Percentiles rank a stretch among this genome's conserved stretches.
Evolutionary conservation across 805 yeast species (phyloP).

Genomic region (Nakazawaea ernobii): DNA sequence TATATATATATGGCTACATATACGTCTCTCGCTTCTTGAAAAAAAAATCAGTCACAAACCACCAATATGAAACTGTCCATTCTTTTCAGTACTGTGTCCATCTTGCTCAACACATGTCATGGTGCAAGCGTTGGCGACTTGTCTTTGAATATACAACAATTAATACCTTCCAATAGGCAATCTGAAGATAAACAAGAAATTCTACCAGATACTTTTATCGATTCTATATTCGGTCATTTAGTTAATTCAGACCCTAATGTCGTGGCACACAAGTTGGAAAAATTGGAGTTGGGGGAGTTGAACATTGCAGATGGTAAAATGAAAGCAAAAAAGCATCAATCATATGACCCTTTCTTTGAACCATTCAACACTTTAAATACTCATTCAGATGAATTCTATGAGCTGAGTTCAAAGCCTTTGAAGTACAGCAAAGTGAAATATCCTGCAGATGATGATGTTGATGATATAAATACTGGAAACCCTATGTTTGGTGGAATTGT

Average conservation of each 20-base stretch:
- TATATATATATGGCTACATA: too few species aligned
- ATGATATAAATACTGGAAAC: constrained; percentile 19
- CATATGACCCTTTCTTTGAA: constrained; percentile 2
- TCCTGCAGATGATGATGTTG: constrained; percentile 31
- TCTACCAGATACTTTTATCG: constrained; percentile 17
- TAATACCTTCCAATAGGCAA: not conserved
- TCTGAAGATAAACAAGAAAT: not conserved
- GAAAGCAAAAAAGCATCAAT: not conserved
- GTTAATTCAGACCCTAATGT: constrained; percentile 13
- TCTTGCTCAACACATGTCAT: not conserved
- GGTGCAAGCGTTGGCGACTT: constrained; percentile 5
- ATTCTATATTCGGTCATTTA: constrained; percentile 19
- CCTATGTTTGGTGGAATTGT: constrained; percentile 41
- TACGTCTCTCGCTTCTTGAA: too few species aligned
- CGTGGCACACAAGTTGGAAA: constrained; percentile 1
- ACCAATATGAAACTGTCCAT: not conserved
- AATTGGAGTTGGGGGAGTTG: constrained; percentile 12
- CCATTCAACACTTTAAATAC: not conserved
- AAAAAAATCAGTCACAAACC: not conserved
- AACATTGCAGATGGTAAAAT: not conserved
- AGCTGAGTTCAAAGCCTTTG: constrained; percentile 15
- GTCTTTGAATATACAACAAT: not conserved
- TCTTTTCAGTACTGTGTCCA: not conserved
- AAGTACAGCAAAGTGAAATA: constrained; percentile 18
- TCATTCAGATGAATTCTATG: constrained; percentile 12